Conservation (phyloP, 2,329 filamentous ascomycete genomes). For the Phialophora macrospora region DNA sequence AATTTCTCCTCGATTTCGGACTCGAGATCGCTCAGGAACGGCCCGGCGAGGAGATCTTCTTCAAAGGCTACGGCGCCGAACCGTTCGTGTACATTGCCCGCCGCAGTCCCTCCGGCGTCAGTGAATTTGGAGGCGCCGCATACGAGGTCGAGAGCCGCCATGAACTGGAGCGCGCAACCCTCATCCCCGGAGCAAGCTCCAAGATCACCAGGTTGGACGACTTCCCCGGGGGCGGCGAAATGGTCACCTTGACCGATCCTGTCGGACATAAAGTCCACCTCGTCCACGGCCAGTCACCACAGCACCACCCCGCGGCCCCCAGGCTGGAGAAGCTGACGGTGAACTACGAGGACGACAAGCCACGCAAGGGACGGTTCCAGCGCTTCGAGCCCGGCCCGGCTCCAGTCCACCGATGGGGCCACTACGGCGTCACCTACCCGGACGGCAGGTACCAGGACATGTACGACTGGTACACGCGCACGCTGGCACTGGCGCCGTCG, state of each 20-base stretch:
- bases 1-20: constrained; percentile 35
- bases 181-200: constrained; percentile 38
- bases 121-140: constrained; percentile 27
- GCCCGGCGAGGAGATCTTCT: constrained; percentile 28
- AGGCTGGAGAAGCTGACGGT: constrained; percentile 42
- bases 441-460: constrained; percentile 43
- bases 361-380: constrained; percentile 45
- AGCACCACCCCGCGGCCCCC: constrained; percentile 20
- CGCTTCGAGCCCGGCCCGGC: constrained; percentile 53
- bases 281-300: constrained; percentile 43
- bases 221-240: constrained; percentile 32
- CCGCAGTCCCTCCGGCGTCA: constrained; percentile 12
- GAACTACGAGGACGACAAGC: constrained; percentile 47
- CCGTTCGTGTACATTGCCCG: constrained; percentile 34
- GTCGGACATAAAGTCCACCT: constrained; percentile 38
- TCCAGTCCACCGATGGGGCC: constrained; percentile 55
- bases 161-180: constrained; percentile 25
- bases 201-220: constrained; percentile 44
- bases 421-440: constrained; percentile 51
- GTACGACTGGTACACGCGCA: constrained; percentile 32
- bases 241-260: constrained; percentile 36
- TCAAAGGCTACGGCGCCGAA: constrained; percentile 32
- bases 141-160: constrained; percentile 30
- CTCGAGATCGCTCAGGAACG: constrained; percentile 28
- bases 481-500: constrained; percentile 53